Evolutionary conservation across 306 rosid species (phyloP).

Genomic region (Quercus variabilis): DNA sequence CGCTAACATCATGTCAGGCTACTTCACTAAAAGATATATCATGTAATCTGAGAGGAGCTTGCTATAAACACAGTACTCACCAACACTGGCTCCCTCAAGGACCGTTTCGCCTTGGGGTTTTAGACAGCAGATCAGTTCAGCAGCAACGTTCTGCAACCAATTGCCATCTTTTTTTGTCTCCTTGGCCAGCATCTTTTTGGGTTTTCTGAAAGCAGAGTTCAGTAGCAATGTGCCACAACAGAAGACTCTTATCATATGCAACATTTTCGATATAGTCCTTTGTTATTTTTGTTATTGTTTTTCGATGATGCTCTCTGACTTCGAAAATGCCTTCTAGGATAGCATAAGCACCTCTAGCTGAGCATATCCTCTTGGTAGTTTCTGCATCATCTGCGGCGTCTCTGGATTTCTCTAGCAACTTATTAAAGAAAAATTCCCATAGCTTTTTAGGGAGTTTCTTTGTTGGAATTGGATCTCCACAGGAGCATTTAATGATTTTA

Average conservation of each 20-base stretch:
- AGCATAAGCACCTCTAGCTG: background rate
- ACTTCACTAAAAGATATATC: background rate
- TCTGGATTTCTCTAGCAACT: background rate
- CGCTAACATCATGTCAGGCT: background rate
- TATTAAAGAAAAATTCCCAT: background rate
- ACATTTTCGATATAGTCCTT: background rate
- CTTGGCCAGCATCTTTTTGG: no score
- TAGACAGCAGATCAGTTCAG: no score
- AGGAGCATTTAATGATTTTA: no score
- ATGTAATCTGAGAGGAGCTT: slow-evolving; percentile 13
- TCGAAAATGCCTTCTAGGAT: rapidly evolving
- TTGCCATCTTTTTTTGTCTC: no score
- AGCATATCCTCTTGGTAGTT: background rate
- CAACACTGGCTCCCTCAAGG: no score
- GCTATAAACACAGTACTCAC: background rate
- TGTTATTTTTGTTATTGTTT: no score
- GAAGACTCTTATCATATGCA: background rate
- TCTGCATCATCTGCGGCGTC: background rate
- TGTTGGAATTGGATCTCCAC: background rate
- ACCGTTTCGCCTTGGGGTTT: no score
- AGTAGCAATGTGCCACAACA: slow-evolving; percentile 22
- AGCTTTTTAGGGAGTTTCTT: background rate
- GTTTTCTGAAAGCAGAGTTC: slow-evolving; percentile 6
- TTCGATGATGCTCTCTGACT: rapidly evolving
- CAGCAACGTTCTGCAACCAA: no score